These are phyloP conservation scores for Phytopythium montanum DNA, from an alignment of 352 stramenopile genomes.

Conservation along the genomic window DNA sequence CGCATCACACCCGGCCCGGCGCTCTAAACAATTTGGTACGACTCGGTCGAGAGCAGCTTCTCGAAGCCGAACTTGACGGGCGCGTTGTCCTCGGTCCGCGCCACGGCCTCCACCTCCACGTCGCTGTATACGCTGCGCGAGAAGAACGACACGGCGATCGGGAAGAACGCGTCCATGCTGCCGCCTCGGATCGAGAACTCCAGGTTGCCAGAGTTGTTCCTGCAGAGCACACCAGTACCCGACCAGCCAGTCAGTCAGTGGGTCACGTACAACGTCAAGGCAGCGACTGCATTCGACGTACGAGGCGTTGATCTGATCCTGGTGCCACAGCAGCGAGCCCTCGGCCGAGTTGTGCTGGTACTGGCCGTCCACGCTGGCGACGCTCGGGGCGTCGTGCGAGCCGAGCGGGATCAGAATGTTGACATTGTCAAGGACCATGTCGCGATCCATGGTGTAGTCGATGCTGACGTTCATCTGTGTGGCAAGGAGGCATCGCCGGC, in stretches of 20 bases:
- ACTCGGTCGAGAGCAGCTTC: constrained; percentile 84
- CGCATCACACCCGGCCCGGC: background rate
- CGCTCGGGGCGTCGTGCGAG: constrained; percentile 58
- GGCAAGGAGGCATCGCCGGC: background rate
- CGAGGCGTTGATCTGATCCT: constrained; percentile 69
- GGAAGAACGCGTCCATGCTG: constrained; percentile 85
- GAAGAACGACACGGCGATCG: constrained; percentile 87
- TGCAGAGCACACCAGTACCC: constrained; percentile 13
- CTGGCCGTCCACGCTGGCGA: constrained; percentile 78
- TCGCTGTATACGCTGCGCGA: constrained; percentile 87
- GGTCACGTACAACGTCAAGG: background rate
- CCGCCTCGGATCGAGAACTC: constrained; percentile 81
- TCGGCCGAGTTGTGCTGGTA: constrained; percentile 84
- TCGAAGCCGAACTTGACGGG: constrained; percentile 81
- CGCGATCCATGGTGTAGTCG: constrained; percentile 84
- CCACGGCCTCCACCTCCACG: constrained; percentile 71
- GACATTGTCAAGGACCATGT: constrained; percentile 89
- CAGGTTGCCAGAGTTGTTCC: constrained; percentile 77
- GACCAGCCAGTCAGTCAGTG: background rate
- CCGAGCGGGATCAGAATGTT: constrained; percentile 82
- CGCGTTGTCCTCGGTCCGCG: constrained; percentile 68
- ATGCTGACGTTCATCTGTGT: constrained; percentile 79
- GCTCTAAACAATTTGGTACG: constrained; percentile 88
- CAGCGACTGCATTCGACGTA: constrained; percentile 23
- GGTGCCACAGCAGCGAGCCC: constrained; percentile 75